phyloP scores from a whole-genome alignment of 2,329 filamentous ascomycete genomes.

The Tolypocladium ovalisporum region DNA sequence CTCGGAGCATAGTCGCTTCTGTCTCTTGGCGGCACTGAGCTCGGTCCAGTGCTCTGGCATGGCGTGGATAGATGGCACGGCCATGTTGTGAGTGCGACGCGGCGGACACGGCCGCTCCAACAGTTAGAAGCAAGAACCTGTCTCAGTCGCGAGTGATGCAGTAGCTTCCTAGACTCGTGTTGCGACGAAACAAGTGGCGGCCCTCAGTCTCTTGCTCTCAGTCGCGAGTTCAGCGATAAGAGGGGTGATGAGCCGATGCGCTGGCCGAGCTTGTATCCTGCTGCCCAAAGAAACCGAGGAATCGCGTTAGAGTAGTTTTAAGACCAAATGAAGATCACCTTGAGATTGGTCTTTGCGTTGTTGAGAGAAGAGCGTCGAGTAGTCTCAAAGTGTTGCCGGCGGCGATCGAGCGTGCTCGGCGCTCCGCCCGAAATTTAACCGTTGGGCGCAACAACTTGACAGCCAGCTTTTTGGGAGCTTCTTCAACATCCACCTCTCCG shows the following conservation, averaged over 20 bases:
- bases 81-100: constrained; percentile 9
- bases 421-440: not conserved
- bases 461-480: not conserved
- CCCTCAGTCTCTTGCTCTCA: not conserved
- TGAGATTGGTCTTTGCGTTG: not conserved
- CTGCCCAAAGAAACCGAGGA: not conserved
- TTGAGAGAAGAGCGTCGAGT: not conserved
- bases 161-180: not conserved
- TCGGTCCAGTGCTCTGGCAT: constrained; percentile 29
- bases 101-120: not conserved
- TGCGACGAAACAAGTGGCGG: no score
- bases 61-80: constrained; percentile 11
- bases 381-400: not conserved
- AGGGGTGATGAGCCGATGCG: not conserved
- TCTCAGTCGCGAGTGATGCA: not conserved
- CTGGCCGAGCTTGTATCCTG: no score
- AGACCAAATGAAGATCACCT: no score
- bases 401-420: not conserved
- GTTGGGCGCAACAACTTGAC: not conserved
- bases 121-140: not conserved
- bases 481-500: not conserved
- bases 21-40: constrained; percentile 19
- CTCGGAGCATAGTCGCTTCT: constrained; percentile 24
- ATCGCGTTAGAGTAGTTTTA: no score
- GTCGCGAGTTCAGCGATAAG: not conserved